Evolutionary conservation across 768 basidiomycete species (phyloP), one percentile per base, ranked within the genome.

Genomic region (Kwoniella heveanensis): DNA sequence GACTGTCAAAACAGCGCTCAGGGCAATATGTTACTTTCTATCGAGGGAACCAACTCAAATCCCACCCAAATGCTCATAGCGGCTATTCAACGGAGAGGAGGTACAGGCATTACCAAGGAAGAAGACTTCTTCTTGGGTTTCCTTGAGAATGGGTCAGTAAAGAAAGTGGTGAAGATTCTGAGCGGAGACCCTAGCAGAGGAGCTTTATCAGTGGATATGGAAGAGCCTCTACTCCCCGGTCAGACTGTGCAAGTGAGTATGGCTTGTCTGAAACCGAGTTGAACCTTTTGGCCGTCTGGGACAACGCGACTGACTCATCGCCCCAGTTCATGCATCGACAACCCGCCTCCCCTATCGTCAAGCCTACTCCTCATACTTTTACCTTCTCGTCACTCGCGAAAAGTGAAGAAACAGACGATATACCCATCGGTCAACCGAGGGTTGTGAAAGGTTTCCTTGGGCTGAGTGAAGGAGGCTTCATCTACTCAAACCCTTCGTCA

Each of bases 131-230:
- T 70, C 55, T 60, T 80, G 12, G 74, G 68, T 2, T 44, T 80
- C 22, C 51, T 75, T 21, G 60, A 60, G 15, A 25, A 32, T 27
- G 57, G 54, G 9, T 15, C 30, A 6, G 52, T 71, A 15, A 49
- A 63, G 12, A 54, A 67, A 52, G 70, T 74, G 27, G 71, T 78
- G 19, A 77, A 73, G 66, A 78, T 80, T 54, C 57, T 79, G 25
- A 72, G 71, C 51, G 79, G 79, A 4, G 79, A 80, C 71, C 79
- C 79, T 6, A 73, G 70, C 48, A 54, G 75, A 56, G 79, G 79
- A 5, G 77, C 75, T 0, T 56, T 80, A 29, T 72, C 72, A 13
- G 64, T 80, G 4, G 79, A 79, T 30, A 77, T 70, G 65, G 76
- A 78, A 47, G 72, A 73, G 47, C 68, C 75, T 15, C 53, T 80